Percentiles rank a stretch among this genome's conserved stretches.
phyloP scores from a whole-genome alignment of 2,329 filamentous ascomycete species.

The Ciborinia camelliae region DNA sequence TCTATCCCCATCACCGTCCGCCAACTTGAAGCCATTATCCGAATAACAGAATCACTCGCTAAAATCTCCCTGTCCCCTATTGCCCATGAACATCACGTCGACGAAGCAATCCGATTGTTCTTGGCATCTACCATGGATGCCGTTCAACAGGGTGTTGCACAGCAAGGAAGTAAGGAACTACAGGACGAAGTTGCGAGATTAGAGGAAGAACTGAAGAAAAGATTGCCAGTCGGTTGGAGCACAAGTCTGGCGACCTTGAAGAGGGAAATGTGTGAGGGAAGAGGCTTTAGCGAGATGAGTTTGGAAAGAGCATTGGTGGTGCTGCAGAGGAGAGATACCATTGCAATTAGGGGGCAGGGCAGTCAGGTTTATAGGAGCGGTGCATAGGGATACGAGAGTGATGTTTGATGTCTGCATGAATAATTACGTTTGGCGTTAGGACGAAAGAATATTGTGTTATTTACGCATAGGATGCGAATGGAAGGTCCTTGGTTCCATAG shows the following conservation, averaged over 20 bases:
- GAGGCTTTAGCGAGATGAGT: conserved; percentile 83
- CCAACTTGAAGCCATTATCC: conserved; percentile 94
- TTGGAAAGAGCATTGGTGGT: conserved; percentile 82
- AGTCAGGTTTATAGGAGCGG: conserved; percentile 72
- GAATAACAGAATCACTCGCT: conserved; percentile 92
- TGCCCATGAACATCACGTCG: conserved; percentile 86
- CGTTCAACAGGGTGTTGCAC: conserved; percentile 76
- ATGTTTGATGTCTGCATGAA: conserved; percentile 11
- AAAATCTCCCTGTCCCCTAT: conserved; percentile 84
- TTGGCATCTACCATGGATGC: conserved; percentile 97
- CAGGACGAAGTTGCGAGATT: conserved; percentile 86
- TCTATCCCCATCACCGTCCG: conserved; percentile 97
- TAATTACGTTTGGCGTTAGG: conserved; percentile 10
- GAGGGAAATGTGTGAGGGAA: conserved; percentile 87
- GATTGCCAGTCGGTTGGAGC: conserved; percentile 92
- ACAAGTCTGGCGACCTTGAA: conserved; percentile 83
- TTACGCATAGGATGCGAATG: background rate
- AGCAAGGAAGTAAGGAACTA: conserved; percentile 78
- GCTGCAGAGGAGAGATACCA: conserved; percentile 81
- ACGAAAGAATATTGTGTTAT: background rate
- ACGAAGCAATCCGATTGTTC: conserved; percentile 96
- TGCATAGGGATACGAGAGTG: conserved; percentile 44
- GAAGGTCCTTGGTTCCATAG: background rate
- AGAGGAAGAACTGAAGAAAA: conserved; percentile 81
- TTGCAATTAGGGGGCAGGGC: conserved; percentile 75